Conservation (phyloP, 2,329 filamentous ascomycete species). For the Onygenales sp. region DNA sequence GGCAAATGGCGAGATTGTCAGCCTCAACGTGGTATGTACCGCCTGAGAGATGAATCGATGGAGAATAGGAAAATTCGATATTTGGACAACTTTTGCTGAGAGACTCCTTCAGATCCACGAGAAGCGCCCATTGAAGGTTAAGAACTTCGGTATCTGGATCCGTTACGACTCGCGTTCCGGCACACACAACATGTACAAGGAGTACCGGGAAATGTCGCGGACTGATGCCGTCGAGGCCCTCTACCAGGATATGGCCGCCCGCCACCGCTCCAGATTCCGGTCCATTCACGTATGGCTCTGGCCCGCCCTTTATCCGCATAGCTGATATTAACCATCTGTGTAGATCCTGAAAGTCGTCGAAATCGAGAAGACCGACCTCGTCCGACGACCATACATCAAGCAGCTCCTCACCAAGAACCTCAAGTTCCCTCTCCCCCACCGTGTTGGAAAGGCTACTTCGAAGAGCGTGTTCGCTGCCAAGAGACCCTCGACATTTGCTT, state of each 20-base stretch:
- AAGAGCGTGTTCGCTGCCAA: conserved; percentile 89
- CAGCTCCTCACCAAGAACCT: conserved; percentile 92
- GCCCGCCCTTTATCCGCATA: background rate
- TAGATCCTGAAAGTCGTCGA: conserved; percentile 98
- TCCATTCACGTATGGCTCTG: conserved; percentile 84
- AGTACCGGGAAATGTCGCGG: conserved; percentile 98
- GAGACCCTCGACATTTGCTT: conserved; percentile 97
- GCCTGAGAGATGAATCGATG: background rate
- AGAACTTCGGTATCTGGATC: conserved; percentile 99
- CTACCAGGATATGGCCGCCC: conserved; percentile 99
- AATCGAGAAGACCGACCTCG: conserved; percentile 84
- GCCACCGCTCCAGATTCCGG: conserved; percentile 95
- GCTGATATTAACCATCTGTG: conserved; percentile 14
- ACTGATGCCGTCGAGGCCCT: conserved; percentile 91
- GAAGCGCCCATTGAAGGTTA: conserved; percentile 99
- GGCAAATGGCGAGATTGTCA: conserved; percentile 98
- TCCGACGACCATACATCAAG: conserved; percentile 99
- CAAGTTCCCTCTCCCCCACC: conserved; percentile 98
- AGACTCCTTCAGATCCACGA: conserved; percentile 65
- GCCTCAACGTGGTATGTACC: conserved; percentile 77
- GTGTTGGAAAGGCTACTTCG: conserved; percentile 69
- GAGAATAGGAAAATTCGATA: conserved; percentile 1
- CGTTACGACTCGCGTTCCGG: conserved; percentile 99
- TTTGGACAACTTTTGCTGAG: background rate
- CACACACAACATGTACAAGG: conserved; percentile 99